Evolutionary conservation across 441 rosid genomes (phyloP).

Genomic region (Populus tomentosa): DNA sequence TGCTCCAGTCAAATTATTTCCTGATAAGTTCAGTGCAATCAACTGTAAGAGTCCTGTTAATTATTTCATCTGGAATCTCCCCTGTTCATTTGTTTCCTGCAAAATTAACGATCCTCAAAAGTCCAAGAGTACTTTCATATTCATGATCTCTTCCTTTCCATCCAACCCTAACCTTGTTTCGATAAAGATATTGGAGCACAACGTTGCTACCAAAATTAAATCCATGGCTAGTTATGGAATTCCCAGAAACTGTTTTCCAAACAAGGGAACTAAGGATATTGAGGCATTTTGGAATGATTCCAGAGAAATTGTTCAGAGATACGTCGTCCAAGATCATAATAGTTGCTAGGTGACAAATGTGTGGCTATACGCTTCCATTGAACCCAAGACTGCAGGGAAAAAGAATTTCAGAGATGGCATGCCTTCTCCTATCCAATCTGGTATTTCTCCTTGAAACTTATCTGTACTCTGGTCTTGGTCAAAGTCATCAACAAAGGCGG

Average conservation of each 20-base stretch:
- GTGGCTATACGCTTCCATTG: constrained; percentile 5
- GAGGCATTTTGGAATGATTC: constrained; percentile 4
- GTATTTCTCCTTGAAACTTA: constrained; percentile 18
- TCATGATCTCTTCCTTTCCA: too few relatives aligned
- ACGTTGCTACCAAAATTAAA: too few relatives aligned
- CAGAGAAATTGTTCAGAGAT: constrained; percentile 10
- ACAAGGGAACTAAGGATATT: constrained; percentile 6
- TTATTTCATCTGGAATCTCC: too few relatives aligned
- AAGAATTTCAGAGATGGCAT: constrained; percentile 1
- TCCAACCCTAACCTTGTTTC: too few relatives aligned
- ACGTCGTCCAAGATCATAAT: constrained; percentile 16
- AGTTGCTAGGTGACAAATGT: constrained; percentile 1
- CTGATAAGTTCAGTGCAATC: constrained; percentile 10
- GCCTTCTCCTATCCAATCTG: constrained; percentile 17
- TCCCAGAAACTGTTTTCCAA: too few relatives aligned
- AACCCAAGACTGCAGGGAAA: constrained; percentile 13
- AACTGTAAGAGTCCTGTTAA: constrained; percentile 5
- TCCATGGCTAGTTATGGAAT: too few relatives aligned
- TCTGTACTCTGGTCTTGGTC: constrained; percentile 17
- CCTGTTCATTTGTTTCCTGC: too few relatives aligned
- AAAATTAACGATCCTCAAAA: too few relatives aligned
- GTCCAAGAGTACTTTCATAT: too few relatives aligned
- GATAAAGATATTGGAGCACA: too few relatives aligned
- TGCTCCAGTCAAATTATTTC: constrained; percentile 15
- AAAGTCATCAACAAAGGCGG: background rate